Percentiles rank a stretch among this genome's conserved stretches.
Conservation (phyloP, 2,329 filamentous ascomycete genomes). For the Cladophialophora yegresii region DNA sequence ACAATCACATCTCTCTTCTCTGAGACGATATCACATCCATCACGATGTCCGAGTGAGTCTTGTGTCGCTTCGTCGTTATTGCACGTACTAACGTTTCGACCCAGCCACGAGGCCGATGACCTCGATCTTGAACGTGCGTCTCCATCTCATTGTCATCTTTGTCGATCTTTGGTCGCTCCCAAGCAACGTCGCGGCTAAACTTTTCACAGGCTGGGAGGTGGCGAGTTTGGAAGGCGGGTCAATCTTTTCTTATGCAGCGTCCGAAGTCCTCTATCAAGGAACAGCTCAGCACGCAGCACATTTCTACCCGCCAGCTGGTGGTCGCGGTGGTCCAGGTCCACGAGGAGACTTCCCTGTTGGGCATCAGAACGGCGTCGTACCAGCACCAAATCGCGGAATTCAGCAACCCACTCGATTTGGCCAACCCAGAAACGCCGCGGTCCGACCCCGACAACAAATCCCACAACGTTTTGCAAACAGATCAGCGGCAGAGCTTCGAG, state of each 20-base stretch:
- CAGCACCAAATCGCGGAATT: background rate
- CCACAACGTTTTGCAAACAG: background rate
- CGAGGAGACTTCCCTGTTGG: slow-evolving; percentile 6
- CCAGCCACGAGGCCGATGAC: slow-evolving; percentile 30
- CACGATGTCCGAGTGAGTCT: slow-evolving; percentile 34
- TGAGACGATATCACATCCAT: slow-evolving; percentile 2
- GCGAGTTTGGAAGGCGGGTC: slow-evolving; percentile 27
- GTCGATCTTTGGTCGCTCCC: background rate
- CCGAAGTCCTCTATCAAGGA: slow-evolving; percentile 22
- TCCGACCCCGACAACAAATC: background rate
- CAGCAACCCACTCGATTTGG: background rate
- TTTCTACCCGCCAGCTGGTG: slow-evolving; percentile 10
- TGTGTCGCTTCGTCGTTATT: background rate
- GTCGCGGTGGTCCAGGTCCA: background rate
- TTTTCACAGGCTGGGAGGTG: slow-evolving; percentile 29
- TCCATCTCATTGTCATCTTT: background rate
- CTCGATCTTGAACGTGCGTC: slow-evolving; percentile 30
- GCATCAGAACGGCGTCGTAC: background rate
- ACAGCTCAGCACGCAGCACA: slow-evolving; percentile 4
- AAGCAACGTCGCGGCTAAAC: slow-evolving; percentile 4
- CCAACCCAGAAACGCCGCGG: background rate
- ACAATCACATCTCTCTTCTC: background rate
- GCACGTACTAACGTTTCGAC: slow-evolving; percentile 13
- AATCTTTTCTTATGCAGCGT: slow-evolving; percentile 26
- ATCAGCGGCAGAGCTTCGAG: slow-evolving; percentile 16